Conservation (phyloP, 2,329 filamentous ascomycete genomes). For the Claviceps digitariae region DNA sequence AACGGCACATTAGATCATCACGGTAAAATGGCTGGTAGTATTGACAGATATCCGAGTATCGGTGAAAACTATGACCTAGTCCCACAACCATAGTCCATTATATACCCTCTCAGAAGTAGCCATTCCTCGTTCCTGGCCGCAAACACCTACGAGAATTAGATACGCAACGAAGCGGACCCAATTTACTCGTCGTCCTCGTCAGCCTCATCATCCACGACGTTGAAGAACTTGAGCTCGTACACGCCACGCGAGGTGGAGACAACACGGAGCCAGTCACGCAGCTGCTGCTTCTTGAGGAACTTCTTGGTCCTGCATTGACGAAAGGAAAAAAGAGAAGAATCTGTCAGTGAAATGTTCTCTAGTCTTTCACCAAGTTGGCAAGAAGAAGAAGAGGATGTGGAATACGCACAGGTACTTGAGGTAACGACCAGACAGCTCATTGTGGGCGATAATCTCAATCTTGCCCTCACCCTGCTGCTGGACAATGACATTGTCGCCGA, state of each 20-base stretch:
- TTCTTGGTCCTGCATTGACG: conserved; percentile 73
- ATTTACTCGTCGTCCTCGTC: conserved; percentile 98
- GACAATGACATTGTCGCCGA: conserved; percentile 86
- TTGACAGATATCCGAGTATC: conserved; percentile 5
- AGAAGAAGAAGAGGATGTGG: too few species aligned
- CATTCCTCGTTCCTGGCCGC: conserved; percentile 1
- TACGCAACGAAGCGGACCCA: conserved; percentile 8
- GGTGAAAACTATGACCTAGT: background rate
- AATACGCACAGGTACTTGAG: conserved; percentile 91
- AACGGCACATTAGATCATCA: background rate
- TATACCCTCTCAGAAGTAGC: background rate
- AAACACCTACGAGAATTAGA: conserved; percentile 2
- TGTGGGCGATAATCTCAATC: conserved; percentile 95
- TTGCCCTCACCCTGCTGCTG: conserved; percentile 88
- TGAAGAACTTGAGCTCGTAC: conserved; percentile 99
- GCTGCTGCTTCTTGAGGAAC: conserved; percentile 99
- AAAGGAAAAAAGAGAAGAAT: background rate
- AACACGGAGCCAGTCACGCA: conserved; percentile 98
- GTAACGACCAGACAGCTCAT: conserved; percentile 96
- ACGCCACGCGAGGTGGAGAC: conserved; percentile 96
- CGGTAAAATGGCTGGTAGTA: conserved; percentile 16
- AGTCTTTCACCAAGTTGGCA: background rate
- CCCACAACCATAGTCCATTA: background rate
- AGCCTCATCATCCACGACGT: conserved; percentile 95
- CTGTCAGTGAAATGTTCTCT: background rate